Evolutionary conservation across 75 land plant genomes (phyloP).

Genomic region (Ceratopteris richardii): DNA sequence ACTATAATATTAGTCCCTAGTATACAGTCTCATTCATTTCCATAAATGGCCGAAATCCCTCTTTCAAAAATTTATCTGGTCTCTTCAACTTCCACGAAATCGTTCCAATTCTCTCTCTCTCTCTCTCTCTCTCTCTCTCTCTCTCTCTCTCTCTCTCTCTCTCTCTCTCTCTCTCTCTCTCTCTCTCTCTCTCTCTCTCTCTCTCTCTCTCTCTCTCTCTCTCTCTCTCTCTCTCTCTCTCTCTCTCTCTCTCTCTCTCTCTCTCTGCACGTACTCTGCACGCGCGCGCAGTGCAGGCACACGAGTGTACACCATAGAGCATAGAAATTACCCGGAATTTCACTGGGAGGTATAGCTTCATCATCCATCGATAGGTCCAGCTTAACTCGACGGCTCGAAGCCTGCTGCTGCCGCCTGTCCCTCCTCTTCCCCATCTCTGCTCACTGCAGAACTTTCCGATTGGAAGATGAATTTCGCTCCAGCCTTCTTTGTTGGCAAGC

Average conservation of each 20-base stretch:
- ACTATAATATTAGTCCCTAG: too few species aligned
- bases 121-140: too few species aligned
- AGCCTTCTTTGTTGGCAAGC: too few species aligned
- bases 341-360: slow-evolving; percentile 16
- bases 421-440: slow-evolving; percentile 61
- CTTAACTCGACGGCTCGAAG: slow-evolving; percentile 61
- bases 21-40: too few species aligned
- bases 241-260: not conserved
- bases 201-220: not conserved
- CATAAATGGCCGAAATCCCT: too few species aligned
- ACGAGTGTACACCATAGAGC: not conserved
- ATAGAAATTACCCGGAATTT: slow-evolving; percentile 44
- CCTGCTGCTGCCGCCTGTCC: slow-evolving; percentile 56
- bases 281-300: not conserved
- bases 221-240: not conserved
- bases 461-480: too few species aligned
- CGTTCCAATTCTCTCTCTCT: too few species aligned
- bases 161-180: not conserved
- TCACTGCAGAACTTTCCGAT: slow-evolving; percentile 2
- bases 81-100: too few species aligned
- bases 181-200: not conserved
- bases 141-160: not conserved
- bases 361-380: slow-evolving; percentile 62
- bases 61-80: too few species aligned
- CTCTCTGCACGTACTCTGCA: not conserved